Percentiles rank a stretch among this genome's conserved stretches.
Evolutionary conservation across 1,284 basidiomycete species (phyloP).

Genomic region (Pascua sp.): DNA sequence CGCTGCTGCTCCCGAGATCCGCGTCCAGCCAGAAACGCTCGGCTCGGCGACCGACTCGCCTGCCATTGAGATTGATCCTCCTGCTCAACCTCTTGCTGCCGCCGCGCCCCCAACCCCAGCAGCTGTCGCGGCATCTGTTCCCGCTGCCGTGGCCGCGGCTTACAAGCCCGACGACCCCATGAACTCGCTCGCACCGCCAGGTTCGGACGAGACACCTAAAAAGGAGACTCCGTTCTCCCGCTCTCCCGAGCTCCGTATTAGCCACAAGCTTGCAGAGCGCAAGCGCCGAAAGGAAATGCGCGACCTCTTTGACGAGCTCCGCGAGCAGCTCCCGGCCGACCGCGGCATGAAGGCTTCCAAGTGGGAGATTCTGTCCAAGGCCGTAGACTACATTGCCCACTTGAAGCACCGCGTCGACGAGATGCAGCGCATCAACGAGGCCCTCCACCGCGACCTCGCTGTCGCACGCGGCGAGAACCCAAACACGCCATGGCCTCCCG

Average conservation of each 20-base stretch:
- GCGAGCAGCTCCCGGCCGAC: slow-evolving; percentile 83
- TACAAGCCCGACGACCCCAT: slow-evolving; percentile 6
- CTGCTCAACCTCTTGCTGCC: neutral
- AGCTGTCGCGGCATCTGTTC: slow-evolving; percentile 6
- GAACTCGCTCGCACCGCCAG: neutral
- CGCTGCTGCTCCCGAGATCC: slow-evolving; percentile 25
- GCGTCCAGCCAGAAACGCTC: slow-evolving; percentile 35
- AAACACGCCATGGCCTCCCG: slow-evolving; percentile 11
- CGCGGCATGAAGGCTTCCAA: slow-evolving; percentile 91
- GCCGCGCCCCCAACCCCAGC: too few relatives aligned
- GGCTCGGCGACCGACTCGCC: slow-evolving; percentile 29
- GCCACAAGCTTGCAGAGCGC: slow-evolving; percentile 83
- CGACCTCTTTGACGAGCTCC: slow-evolving; percentile 88
- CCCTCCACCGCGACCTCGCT: slow-evolving; percentile 14
- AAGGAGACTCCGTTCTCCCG: slow-evolving; percentile 81
- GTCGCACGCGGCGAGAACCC: slow-evolving; percentile 12
- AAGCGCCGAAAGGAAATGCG: slow-evolving; percentile 97
- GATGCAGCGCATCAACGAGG: slow-evolving; percentile 13
- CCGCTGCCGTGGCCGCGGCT: slow-evolving; percentile 18
- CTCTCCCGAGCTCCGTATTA: slow-evolving; percentile 85
- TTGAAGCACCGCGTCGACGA: slow-evolving; percentile 19
- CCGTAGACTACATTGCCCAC: slow-evolving; percentile 24
- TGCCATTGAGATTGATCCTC: slow-evolving; percentile 7
- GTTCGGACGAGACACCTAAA: slow-evolving; percentile 1
- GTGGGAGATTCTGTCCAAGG: slow-evolving; percentile 24